phyloP scores from a whole-genome alignment of 108 stramenopile genomes.

The Aurantiochytrium sp. region DNA sequence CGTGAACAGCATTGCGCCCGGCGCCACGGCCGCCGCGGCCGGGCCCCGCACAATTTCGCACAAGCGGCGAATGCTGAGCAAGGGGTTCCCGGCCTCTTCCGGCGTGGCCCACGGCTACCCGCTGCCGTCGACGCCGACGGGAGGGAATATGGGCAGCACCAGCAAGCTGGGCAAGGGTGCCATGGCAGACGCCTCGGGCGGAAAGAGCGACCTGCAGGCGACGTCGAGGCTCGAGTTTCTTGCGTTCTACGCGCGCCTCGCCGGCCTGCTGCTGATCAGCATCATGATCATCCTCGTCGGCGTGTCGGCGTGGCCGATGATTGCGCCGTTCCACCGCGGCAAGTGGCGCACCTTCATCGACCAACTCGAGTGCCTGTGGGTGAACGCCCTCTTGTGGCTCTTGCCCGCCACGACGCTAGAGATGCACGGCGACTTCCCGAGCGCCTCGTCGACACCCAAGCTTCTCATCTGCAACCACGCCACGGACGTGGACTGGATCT shows the following conservation, averaged over 20 bases:
- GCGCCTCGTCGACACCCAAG: background rate
- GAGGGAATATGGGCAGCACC: no score
- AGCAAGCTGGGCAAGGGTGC: background rate
- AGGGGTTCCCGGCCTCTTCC: background rate
- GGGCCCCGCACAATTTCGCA: background rate
- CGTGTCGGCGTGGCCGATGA: background rate
- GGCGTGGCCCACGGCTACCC: background rate
- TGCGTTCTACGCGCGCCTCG: background rate
- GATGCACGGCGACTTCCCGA: conserved; percentile 24
- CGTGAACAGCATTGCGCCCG: background rate
- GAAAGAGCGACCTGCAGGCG: background rate
- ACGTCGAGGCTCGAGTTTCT: background rate
- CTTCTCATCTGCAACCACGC: conserved; percentile 6
- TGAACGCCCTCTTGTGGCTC: conserved; percentile 9
- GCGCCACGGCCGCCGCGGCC: background rate
- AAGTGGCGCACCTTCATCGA: conserved; percentile 29
- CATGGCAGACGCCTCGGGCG: background rate
- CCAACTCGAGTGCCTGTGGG: background rate
- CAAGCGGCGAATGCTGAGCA: background rate
- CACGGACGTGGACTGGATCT: conserved; percentile 20
- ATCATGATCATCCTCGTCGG: background rate
- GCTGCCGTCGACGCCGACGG: background rate
- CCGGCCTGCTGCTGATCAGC: background rate
- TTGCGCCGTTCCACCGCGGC: background rate
- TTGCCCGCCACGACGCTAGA: background rate